A percentile compares a stretch with the other conserved stretches of the same genome.
phyloP scores from a whole-genome alignment of 176 grass and related monocot genomes.

The Stipa capillata region DNA sequence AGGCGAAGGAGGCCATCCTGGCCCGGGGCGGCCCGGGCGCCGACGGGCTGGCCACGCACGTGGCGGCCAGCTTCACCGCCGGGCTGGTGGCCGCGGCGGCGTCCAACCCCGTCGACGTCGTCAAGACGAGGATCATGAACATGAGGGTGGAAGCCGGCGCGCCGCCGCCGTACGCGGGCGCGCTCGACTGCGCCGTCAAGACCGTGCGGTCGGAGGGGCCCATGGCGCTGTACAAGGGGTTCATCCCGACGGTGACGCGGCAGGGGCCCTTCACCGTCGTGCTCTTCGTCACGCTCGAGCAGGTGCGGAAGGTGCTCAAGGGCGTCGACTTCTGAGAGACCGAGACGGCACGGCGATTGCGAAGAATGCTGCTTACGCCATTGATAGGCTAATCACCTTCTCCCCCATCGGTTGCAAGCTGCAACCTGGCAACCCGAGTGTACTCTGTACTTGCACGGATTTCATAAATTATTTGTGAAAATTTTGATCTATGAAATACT shows the following conservation, averaged over 20 bases:
- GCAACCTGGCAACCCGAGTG: neutral
- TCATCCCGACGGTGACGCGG: constrained; percentile 83
- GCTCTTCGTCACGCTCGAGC: constrained; percentile 96
- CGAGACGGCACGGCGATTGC: neutral
- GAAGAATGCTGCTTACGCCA: neutral
- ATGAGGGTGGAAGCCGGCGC: constrained; percentile 63
- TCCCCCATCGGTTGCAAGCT: neutral
- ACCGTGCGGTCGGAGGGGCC: constrained; percentile 56
- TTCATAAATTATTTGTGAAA: neutral
- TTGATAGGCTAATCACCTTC: neutral
- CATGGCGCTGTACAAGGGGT: constrained; percentile 85
- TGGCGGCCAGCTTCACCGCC: constrained; percentile 65
- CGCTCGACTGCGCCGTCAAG: constrained; percentile 81
- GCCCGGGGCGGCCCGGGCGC: constrained; percentile 16
- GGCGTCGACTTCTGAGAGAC: constrained; percentile 50
- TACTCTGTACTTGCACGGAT: neutral
- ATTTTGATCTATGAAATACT: no score
- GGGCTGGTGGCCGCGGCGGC: constrained; percentile 61
- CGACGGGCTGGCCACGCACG: constrained; percentile 67
- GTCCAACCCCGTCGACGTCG: constrained; percentile 75
- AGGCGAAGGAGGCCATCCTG: constrained; percentile 81
- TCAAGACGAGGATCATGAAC: constrained; percentile 93
- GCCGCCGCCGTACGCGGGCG: constrained; percentile 57
- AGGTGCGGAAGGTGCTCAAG: constrained; percentile 89
- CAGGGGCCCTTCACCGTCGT: constrained; percentile 97